A percentile compares a stretch with the other conserved stretches of the same genome.
phyloP scores from a whole-genome alignment of 768 basidiomycete genomes.

The Psilocybe sp. region DNA sequence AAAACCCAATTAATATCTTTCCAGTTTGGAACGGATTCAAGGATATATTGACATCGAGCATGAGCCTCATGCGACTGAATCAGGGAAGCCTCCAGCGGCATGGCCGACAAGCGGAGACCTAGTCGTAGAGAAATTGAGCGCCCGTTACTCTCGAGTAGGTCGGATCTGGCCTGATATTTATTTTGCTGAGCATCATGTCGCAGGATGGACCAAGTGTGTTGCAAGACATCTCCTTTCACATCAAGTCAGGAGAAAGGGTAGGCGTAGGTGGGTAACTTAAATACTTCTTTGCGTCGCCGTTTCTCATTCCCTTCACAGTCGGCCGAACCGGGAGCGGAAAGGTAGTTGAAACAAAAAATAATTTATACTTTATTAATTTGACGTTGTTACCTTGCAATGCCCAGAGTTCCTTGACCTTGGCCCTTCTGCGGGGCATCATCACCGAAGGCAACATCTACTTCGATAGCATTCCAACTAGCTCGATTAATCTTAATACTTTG shows the following conservation, averaged over 20 bases:
- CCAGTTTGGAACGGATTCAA: constrained; percentile 66
- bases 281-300: background rate
- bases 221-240: constrained; percentile 46
- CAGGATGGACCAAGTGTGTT: constrained; percentile 42
- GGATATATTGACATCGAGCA: constrained; percentile 59
- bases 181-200: background rate
- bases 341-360: constrained; percentile 19
- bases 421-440: constrained; percentile 53
- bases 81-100: constrained; percentile 55
- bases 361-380: background rate
- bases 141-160: constrained; percentile 44
- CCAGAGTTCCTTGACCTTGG: constrained; percentile 52
- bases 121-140: constrained; percentile 51
- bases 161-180: constrained; percentile 8
- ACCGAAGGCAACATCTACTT: constrained; percentile 55
- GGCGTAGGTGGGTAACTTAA: constrained; percentile 33
- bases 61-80: constrained; percentile 39
- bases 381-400: background rate
- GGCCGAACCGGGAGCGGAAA: constrained; percentile 48
- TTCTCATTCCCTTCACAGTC: constrained; percentile 20
- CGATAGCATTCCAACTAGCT: constrained; percentile 47
- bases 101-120: constrained; percentile 65
- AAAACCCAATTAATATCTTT: background rate
- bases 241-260: constrained; percentile 54
- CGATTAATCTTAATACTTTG: constrained; percentile 53